Percentiles rank a stretch among this genome's conserved stretches.
These are phyloP conservation scores for Carallia brachiata DNA, from an alignment of 345 rosid species.

Conservation along the genomic window DNA sequence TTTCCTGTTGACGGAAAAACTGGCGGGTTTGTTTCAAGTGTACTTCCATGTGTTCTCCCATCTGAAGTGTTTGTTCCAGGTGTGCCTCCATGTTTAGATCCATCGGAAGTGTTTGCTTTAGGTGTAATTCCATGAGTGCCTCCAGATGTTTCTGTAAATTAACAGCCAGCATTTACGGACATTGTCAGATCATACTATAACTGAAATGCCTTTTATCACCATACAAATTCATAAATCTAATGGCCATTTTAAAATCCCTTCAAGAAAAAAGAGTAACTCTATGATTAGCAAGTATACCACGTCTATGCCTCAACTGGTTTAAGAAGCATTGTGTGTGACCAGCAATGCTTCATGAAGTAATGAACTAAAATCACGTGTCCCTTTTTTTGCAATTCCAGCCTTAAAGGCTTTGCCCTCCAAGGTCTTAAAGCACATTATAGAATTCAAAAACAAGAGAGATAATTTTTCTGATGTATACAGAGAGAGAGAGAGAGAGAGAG, in stretches of 20 bases:
- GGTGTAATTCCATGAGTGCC: conserved; percentile 36
- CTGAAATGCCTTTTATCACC: not conserved
- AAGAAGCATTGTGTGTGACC: no score
- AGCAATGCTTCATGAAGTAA: no score
- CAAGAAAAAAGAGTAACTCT: not conserved
- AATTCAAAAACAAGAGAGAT: no score
- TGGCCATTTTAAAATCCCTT: not conserved
- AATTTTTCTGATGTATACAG: no score
- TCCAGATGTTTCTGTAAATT: conserved; percentile 42
- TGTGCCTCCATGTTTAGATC: conserved; percentile 31
- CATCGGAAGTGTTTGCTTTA: conserved; percentile 37
- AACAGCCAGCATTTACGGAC: conserved; percentile 24
- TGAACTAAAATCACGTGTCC: no score
- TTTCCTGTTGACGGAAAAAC: conserved; percentile 35
- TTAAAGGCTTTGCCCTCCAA: no score
- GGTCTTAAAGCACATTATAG: no score
- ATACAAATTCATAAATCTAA: not conserved
- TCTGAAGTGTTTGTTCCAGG: conserved; percentile 41
- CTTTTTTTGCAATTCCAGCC: no score
- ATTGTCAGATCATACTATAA: conserved; percentile 20
- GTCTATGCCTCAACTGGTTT: no score
- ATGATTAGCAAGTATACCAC: no score
- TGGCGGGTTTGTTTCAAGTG: conserved; percentile 43
- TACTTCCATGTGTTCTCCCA: conserved; percentile 29
- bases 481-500: no score